These are phyloP conservation scores for Sporisorium sorghi DNA, from an alignment of 1,284 basidiomycete species.

Conservation along the genomic window DNA sequence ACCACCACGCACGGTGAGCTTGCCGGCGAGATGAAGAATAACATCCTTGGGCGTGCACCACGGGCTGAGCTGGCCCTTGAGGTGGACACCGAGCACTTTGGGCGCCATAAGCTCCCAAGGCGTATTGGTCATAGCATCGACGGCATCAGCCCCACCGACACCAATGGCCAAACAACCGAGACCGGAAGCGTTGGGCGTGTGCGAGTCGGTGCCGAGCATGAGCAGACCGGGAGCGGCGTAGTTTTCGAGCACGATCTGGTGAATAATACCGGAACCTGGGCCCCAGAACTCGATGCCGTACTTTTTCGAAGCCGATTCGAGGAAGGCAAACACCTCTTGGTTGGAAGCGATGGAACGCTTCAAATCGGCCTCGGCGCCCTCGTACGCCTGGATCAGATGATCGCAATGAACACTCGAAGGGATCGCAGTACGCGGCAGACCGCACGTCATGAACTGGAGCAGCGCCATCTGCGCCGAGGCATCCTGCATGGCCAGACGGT, in stretches of 20 bases:
- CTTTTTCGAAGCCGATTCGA: slow-evolving; percentile 92
- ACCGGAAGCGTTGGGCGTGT: slow-evolving; percentile 98
- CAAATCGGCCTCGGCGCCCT: slow-evolving; percentile 84
- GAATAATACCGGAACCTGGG: slow-evolving; percentile 86
- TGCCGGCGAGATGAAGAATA: slow-evolving; percentile 92
- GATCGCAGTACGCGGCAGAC: slow-evolving; percentile 84
- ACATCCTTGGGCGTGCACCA: slow-evolving; percentile 98
- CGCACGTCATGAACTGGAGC: slow-evolving; percentile 98
- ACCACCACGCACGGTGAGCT: slow-evolving; percentile 94
- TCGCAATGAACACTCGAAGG: slow-evolving; percentile 94
- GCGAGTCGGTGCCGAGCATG: slow-evolving; percentile 82
- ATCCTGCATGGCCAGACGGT: slow-evolving; percentile 99
- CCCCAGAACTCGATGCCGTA: slow-evolving; percentile 90
- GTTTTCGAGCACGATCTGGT: slow-evolving; percentile 97
- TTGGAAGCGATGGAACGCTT: slow-evolving; percentile 87
- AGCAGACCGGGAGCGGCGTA: slow-evolving; percentile 82
- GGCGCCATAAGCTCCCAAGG: slow-evolving; percentile 99
- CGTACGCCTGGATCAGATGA: slow-evolving; percentile 75
- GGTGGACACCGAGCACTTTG: slow-evolving; percentile 81
- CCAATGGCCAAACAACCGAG: slow-evolving; percentile 98
- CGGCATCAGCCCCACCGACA: slow-evolving; percentile 97
- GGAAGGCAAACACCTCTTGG: slow-evolving; percentile 97
- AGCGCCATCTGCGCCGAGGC: slow-evolving; percentile 99
- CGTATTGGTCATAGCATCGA: slow-evolving; percentile 97
- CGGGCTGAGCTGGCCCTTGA: slow-evolving; percentile 86